Evolutionary conservation across 106 monocot species (phyloP), one percentile per base, ranked within the genome.

Genomic region (Amphibolis antarctica): DNA sequence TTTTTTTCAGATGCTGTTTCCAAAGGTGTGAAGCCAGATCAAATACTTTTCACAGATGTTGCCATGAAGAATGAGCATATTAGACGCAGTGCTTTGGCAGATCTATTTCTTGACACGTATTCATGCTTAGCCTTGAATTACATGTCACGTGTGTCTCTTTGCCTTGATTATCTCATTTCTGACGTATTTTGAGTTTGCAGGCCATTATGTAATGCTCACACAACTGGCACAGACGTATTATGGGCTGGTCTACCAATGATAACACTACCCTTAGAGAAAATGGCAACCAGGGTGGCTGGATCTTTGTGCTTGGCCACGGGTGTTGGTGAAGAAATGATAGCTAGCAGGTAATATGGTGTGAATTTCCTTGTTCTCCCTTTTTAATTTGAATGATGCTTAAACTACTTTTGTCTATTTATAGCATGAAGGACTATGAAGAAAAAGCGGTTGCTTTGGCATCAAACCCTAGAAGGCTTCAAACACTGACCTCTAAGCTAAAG

Each of bases 241-340:
- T 90, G 90, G 96, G 90, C 96, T 56, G 96, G 96, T 55, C 55
- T 96, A 66, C 96, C 96, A 15, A 84, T 90, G 84, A 67, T 96
- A 42, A 96, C 96, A 23, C 80, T 90, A 42, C 96, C 96, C 0
- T 74, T 87, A 14, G 80, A 96, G 61, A 96, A 96, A 64, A 96
- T 96, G 96, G 96, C 96, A 0, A 96, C 90, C 3, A 84, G 96
- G 49, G 96, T 96, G 15, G 96, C 96, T 54, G 96, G 86, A 44
- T 90, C 96, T 11, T 46, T 96, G 30, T 96, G 96, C 62, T 74
- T 96, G 10, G 79, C 96, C 6, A 84, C 96, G 24, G 90, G 96
- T 22, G 57, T 96, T 53, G 96, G 96, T 9, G 86, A 96, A 57
- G 96, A 96, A 66, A 96, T 96, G 90, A 82, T 96, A 50, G 96